Conservation (phyloP, 768 basidiomycete genomes). For the Suillus variegatus region DNA sequence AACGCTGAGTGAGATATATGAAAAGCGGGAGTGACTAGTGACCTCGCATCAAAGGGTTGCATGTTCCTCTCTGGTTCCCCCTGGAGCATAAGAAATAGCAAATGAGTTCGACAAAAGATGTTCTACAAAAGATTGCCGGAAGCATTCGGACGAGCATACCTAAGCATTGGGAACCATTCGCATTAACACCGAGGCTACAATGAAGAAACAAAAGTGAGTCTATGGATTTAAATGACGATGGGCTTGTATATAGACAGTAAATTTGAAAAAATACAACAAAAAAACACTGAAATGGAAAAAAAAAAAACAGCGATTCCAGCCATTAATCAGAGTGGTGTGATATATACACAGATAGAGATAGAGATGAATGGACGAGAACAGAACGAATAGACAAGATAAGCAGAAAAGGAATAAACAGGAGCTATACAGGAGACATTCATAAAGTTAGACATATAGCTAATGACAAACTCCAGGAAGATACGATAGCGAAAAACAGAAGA, state of each 20-base stretch:
- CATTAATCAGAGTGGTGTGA: neutral
- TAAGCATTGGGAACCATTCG: neutral
- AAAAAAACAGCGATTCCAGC: neutral
- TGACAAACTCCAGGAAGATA: neutral
- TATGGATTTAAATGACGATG: conserved; percentile 2
- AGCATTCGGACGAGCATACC: neutral
- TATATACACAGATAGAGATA: conserved; percentile 1
- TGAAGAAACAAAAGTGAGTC: neutral
- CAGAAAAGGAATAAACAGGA: neutral
- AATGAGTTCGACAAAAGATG: neutral
- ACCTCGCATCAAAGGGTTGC: neutral
- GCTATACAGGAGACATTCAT: neutral
- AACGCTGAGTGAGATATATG: neutral
- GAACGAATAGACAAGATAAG: neutral
- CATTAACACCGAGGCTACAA: neutral
- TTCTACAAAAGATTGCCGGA: neutral
- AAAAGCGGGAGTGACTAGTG: neutral
- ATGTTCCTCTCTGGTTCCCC: neutral
- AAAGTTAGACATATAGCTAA: neutral
- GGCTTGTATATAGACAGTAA: neutral
- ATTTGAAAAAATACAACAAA: neutral
- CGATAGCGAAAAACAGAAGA: neutral
- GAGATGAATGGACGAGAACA: neutral
- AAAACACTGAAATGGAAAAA: neutral
- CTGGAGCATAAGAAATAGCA: neutral